Conservation (phyloP, 495 filamentous ascomycete species). For the Hypoxylon lenormandii region DNA sequence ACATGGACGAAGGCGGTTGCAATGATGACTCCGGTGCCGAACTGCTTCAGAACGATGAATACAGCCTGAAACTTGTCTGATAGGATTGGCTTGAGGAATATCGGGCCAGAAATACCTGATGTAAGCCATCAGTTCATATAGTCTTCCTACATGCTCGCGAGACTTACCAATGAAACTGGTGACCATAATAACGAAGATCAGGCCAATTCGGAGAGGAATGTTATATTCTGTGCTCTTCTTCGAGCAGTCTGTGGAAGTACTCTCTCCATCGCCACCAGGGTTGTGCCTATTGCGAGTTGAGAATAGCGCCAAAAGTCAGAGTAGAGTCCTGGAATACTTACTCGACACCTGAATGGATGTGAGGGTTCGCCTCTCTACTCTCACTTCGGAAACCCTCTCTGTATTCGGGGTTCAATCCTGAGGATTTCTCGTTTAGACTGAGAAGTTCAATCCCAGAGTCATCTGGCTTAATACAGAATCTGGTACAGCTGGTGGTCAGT, state of each 20-base stretch:
- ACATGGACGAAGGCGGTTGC: conserved; percentile 78
- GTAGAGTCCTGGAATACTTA: conserved; percentile 45
- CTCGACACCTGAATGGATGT: conserved; percentile 76
- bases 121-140: conserved; percentile 2
- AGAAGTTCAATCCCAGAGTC: conserved; percentile 55
- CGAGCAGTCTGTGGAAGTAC: conserved; percentile 54
- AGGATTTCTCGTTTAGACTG: conserved; percentile 18
- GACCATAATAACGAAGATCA: conserved; percentile 69
- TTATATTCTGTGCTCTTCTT: conserved; percentile 66
- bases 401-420: conserved; percentile 37
- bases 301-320: not conserved
- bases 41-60: conserved; percentile 72
- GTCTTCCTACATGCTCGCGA: not conserved
- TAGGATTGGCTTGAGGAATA: conserved; percentile 54
- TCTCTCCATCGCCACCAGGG: conserved; percentile 55
- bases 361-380: conserved; percentile 59
- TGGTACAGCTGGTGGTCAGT: conserved; percentile 10
- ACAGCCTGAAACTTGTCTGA: conserved; percentile 49
- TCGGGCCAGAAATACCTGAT: conserved; percentile 60
- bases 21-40: conserved; percentile 79
- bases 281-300: conserved; percentile 55
- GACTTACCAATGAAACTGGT: conserved; percentile 58
- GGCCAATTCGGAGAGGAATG: conserved; percentile 67
- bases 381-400: conserved; percentile 18
- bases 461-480: conserved; percentile 58